Conservation (phyloP, 2,329 filamentous ascomycete species). For the Aspergillus sergii region DNA sequence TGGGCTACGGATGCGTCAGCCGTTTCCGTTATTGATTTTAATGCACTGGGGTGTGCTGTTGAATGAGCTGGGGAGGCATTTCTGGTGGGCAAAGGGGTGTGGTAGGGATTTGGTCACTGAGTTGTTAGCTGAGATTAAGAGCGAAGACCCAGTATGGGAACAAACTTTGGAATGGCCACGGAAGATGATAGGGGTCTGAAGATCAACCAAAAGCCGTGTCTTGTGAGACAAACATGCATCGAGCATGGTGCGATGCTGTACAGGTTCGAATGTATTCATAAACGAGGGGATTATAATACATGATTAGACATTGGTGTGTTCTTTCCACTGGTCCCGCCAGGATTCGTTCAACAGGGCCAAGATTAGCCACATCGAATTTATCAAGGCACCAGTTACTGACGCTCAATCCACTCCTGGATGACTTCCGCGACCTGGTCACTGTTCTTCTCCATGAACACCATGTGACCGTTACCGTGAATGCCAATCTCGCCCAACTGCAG, state of each 20-base stretch:
- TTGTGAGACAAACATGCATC: not conserved
- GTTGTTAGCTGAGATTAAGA: not conserved
- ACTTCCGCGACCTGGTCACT: constrained; percentile 21
- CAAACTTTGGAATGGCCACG: not conserved
- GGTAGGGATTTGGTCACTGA: not conserved
- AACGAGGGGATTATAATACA: not conserved
- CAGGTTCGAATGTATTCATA: not conserved
- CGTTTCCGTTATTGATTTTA: not conserved
- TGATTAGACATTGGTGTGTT: not conserved
- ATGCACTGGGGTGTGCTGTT: not conserved
- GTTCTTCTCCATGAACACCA: constrained; percentile 40
- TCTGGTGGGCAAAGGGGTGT: not conserved
- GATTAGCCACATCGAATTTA: not conserved
- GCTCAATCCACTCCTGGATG: constrained; percentile 16
- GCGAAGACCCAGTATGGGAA: not conserved
- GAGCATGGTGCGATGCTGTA: not conserved
- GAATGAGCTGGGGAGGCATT: not conserved
- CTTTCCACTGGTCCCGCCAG: not conserved
- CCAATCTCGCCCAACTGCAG: constrained; percentile 48
- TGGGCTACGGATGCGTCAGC: not conserved
- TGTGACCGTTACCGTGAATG: constrained; percentile 59
- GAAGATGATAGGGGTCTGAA: not conserved
- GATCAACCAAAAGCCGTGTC: not conserved
- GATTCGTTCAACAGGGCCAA: not conserved
- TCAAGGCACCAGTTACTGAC: not conserved